Evolutionary conservation across 257 asterid species (phyloP), one percentile per base, ranked within the genome.

Genomic region (Nicotiana otophora): DNA sequence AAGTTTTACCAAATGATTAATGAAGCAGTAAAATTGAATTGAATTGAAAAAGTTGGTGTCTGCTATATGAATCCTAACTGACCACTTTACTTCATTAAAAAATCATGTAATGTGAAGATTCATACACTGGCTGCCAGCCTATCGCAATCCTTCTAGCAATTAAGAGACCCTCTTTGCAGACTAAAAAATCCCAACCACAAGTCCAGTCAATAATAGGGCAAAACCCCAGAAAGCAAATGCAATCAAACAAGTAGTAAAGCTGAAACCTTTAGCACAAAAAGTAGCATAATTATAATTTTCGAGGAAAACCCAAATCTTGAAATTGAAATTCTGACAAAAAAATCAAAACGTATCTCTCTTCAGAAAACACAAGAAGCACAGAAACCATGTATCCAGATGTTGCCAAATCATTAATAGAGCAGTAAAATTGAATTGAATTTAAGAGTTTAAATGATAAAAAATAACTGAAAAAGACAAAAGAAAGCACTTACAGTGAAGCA

Each of bases 401-500:
- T 10, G 16, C 65, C n/a, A 51, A 53, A 46, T 31, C 33, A 33
- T 48, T 12, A 66, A 14, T 6, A 60, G 19, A 81, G 23, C 7
- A 66, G 33, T 69, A 67, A 67, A 66, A 51, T 57, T 55, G 20
- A 81, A 66, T 57, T 30, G 63, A 51, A 53, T 53, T 16, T 2
- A 11, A 28, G 57, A 23, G 51, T 33, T 33, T 17, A 17, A 36
- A 51, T 31, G 1, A 36, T 34, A 46, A 33, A 48, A 60, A 79
- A 1, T 17, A 26, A 65, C 16, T 17, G n/a, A 65, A 51, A 67
- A 64, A 28, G 7, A 78, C 31, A 12, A 12, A 74, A 42, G 12
- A 14, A 11, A 12, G 66, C 67, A 67, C 83, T 81, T 81, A 81
- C 78, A 81, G 64, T 67, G 75, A 57, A 77, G 84, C 72, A 15